Percentiles rank a stretch among this genome's conserved stretches.
These are phyloP conservation scores for Candida adriatica DNA, from an alignment of 805 yeast species.

Conservation along the genomic window DNA sequence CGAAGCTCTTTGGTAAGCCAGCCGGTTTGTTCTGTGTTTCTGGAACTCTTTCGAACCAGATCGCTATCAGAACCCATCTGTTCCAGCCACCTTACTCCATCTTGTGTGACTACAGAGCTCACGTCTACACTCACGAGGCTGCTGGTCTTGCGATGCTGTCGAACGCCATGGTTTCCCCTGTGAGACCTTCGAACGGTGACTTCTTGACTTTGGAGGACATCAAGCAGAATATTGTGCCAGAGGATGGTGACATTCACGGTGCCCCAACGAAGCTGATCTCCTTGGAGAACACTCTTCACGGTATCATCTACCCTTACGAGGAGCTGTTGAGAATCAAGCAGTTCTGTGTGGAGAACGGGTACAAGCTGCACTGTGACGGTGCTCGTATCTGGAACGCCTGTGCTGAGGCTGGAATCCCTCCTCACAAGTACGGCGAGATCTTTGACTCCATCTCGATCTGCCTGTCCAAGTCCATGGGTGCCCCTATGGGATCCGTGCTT, in stretches of 20 bases:
- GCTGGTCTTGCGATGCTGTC: constrained; percentile 87
- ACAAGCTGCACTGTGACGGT: constrained; percentile 81
- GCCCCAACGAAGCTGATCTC: constrained; percentile 86
- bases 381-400: constrained; percentile 94
- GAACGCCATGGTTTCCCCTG: constrained; percentile 88
- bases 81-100: constrained; percentile 82
- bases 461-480: constrained; percentile 84
- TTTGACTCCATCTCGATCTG: constrained; percentile 88
- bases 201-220: constrained; percentile 80
- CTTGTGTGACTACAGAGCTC: constrained; percentile 81
- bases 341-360: constrained; percentile 56
- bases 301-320: constrained; percentile 71
- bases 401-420: constrained; percentile 46
- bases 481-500: constrained; percentile 86
- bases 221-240: constrained; percentile 47
- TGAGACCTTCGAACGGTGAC: constrained; percentile 66
- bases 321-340: constrained; percentile 65
- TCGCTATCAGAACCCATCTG: constrained; percentile 71
- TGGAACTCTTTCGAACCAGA: constrained; percentile 88
- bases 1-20: constrained; percentile 66
- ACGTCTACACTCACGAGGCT: constrained; percentile 78
- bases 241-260: constrained; percentile 77
- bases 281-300: constrained; percentile 85
- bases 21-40: constrained; percentile 80
- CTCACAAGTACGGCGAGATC: constrained; percentile 62